Evolutionary conservation across 23 red algal genomes (phyloP).

Genomic region (Gracilariopsis chorda): DNA sequence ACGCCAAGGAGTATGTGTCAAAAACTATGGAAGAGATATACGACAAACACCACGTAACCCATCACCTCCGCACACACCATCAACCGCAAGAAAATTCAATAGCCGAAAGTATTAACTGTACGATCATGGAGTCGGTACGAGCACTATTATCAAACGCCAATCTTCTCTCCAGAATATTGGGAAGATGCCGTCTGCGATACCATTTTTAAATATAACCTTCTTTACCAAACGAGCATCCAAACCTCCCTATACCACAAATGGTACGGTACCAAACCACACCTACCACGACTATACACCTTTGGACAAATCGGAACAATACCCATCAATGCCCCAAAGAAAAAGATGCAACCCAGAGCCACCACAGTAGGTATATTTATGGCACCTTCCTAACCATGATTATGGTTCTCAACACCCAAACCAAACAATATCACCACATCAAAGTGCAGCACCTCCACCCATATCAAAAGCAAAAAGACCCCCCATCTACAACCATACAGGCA

Average conservation of each 20-base stretch:
- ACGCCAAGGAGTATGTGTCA: not conserved
- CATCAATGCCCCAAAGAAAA: not conserved
- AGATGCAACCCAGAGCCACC: not conserved
- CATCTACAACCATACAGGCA: not conserved
- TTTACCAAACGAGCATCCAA: not conserved
- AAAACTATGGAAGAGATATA: not conserved
- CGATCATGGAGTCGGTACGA: not conserved
- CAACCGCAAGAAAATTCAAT: not conserved
- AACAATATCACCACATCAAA: not conserved
- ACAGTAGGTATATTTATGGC: not conserved
- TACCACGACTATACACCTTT: not conserved
- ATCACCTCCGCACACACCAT: not conserved
- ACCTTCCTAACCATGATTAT: not conserved
- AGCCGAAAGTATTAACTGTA: slow-evolving; percentile 31
- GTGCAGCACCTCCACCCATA: not conserved
- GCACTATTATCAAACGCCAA: not conserved
- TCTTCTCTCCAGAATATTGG: not conserved
- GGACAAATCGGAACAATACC: not conserved
- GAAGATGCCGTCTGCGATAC: not conserved
- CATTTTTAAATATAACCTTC: not conserved
- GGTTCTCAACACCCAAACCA: not conserved
- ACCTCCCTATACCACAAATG: not conserved
- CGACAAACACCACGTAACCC: not conserved
- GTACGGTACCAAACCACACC: not conserved
- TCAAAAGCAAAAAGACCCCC: not conserved